Conservation (phyloP, 2,329 filamentous ascomycete species). For the Teratosphaeria gauchensis region DNA sequence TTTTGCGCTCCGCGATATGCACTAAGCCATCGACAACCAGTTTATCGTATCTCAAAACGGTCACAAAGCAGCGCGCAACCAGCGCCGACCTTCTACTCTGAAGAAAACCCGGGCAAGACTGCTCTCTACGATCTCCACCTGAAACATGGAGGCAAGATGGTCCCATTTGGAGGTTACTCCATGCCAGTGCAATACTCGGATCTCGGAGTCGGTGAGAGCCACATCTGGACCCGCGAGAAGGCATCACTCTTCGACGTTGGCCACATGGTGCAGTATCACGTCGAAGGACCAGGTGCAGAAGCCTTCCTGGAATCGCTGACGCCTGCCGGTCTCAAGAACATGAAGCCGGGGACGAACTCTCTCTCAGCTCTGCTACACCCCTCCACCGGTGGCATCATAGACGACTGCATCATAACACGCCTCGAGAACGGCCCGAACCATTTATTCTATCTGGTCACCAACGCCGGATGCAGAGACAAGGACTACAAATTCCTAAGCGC, state of each 20-base stretch:
- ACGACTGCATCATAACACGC: slow-evolving; percentile 84
- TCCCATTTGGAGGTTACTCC: slow-evolving; percentile 84
- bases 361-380: slow-evolving; percentile 77
- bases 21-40: not conserved
- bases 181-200: slow-evolving; percentile 88
- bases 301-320: slow-evolving; percentile 78
- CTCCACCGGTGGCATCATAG: slow-evolving; percentile 78
- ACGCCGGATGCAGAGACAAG: slow-evolving; percentile 84
- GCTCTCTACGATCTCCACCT: slow-evolving; percentile 72
- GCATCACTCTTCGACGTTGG: slow-evolving; percentile 91
- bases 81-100: slow-evolving; percentile 22
- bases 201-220: slow-evolving; percentile 70
- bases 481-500: slow-evolving; percentile 67
- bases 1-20: not conserved
- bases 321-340: slow-evolving; percentile 58
- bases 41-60: slow-evolving; percentile 10
- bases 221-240: slow-evolving; percentile 79
- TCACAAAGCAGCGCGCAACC: slow-evolving; percentile 19
- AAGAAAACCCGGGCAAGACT: slow-evolving; percentile 38
- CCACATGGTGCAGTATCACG: slow-evolving; percentile 87
- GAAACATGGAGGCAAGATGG: slow-evolving; percentile 78
- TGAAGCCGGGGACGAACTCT: slow-evolving; percentile 61
- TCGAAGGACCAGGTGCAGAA: slow-evolving; percentile 70
- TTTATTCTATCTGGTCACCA: slow-evolving; percentile 87
- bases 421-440: slow-evolving; percentile 44